A percentile compares a stretch with the other conserved stretches of the same genome.
Evolutionary conservation across 805 yeast genomes (phyloP).

Genomic region (Starmerella kuoi): DNA sequence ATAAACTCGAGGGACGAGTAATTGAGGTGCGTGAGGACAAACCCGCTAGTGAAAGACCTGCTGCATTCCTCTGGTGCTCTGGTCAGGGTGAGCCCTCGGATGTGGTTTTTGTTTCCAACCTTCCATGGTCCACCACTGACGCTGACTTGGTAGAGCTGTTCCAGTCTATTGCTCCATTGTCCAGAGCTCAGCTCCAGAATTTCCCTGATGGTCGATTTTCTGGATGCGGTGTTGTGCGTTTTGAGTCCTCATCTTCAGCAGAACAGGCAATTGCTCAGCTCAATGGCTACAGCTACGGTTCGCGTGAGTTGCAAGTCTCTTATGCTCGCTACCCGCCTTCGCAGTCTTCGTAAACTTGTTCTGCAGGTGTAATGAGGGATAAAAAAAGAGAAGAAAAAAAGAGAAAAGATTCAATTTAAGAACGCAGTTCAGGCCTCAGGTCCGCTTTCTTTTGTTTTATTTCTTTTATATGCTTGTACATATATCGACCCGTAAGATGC

Average conservation of each 20-base stretch:
- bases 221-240: constrained; percentile 79
- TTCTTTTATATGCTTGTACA: too few relatives aligned
- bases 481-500: too few relatives aligned
- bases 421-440: too few relatives aligned
- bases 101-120: constrained; percentile 56
- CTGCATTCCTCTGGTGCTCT: constrained; percentile 51
- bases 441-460: too few relatives aligned
- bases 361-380: too few relatives aligned
- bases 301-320: constrained; percentile 54
- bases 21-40: constrained; percentile 72
- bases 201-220: constrained; percentile 52
- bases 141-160: constrained; percentile 76
- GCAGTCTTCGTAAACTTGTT: not conserved
- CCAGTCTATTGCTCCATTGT: constrained; percentile 68
- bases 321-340: constrained; percentile 40
- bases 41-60: constrained; percentile 24
- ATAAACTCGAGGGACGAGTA: constrained; percentile 59
- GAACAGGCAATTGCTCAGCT: constrained; percentile 62
- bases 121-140: constrained; percentile 82
- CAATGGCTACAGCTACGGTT: constrained; percentile 74
- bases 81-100: constrained; percentile 52
- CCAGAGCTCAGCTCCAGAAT: constrained; percentile 62
- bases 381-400: not conserved
- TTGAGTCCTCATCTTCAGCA: constrained; percentile 54
- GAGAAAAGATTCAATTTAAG: too few relatives aligned